Evolutionary conservation across 306 rosid genomes (phyloP).

Genomic region (Ormosia emarginata): DNA sequence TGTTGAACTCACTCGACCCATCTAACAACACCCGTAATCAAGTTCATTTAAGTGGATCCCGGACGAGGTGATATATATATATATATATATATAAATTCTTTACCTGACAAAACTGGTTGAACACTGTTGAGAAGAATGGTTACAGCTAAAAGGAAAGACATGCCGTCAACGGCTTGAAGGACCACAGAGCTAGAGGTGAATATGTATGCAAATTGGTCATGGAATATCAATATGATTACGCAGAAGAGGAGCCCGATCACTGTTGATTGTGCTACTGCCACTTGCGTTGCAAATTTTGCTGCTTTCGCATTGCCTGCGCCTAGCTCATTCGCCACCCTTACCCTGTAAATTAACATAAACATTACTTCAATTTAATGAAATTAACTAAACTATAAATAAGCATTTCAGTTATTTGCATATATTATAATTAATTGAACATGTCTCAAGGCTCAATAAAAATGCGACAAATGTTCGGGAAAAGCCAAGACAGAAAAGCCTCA

Average conservation of each 20-base stretch:
- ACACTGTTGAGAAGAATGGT: constrained; percentile 67
- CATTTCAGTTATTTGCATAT: neutral
- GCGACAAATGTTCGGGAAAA: too few species aligned
- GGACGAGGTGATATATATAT: too few species aligned
- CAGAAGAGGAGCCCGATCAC: constrained; percentile 48
- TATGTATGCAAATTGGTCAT: constrained; percentile 37
- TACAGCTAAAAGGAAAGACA: constrained; percentile 48
- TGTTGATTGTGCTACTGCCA: constrained; percentile 45
- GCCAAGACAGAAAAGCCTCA: too few species aligned
- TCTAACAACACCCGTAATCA: too few species aligned
- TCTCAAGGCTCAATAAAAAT: too few species aligned
- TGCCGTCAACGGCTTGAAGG: constrained; percentile 37
- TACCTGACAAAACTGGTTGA: constrained; percentile 70
- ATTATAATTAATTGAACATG: neutral
- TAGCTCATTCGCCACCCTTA: constrained; percentile 69
- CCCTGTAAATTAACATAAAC: constrained; percentile 29
- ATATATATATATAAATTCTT: neutral
- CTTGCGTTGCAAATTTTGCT: constrained; percentile 60
- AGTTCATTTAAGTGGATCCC: too few species aligned
- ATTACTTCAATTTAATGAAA: neutral
- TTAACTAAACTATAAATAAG: neutral
- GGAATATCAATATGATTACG: constrained; percentile 35
- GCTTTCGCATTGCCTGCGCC: constrained; percentile 70
- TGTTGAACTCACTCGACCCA: too few species aligned
- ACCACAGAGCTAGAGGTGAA: constrained; percentile 54